Conservation (phyloP, 2,329 filamentous ascomycete species). For the Ophiostoma sp. region DNA sequence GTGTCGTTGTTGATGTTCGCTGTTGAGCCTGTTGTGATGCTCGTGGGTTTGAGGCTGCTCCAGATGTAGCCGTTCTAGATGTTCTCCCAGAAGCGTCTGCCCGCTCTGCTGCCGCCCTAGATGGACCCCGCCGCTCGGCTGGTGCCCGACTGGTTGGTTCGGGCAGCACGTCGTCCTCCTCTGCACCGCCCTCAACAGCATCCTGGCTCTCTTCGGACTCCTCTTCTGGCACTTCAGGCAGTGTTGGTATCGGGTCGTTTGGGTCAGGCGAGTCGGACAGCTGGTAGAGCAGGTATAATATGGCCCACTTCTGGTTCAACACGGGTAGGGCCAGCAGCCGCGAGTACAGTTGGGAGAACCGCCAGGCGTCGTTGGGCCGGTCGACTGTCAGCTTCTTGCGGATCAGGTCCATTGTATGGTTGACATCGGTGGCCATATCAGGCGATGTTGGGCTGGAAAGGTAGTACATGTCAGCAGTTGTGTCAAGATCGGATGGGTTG, state of each 20-base stretch:
- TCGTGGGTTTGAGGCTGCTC: not conserved
- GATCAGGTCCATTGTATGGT: slow-evolving; percentile 90
- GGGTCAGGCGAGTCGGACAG: slow-evolving; percentile 69
- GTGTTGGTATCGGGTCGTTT: slow-evolving; percentile 50
- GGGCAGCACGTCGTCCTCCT: slow-evolving; percentile 45
- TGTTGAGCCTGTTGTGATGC: not conserved
- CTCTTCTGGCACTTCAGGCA: slow-evolving; percentile 40
- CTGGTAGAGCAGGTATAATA: slow-evolving; percentile 85
- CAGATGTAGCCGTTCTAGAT: not conserved
- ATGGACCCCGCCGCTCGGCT: slow-evolving; percentile 47
- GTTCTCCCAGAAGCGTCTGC: slow-evolving; percentile 7
- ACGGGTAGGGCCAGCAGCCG: slow-evolving; percentile 87
- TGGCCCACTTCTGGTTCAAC: slow-evolving; percentile 93
- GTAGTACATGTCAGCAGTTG: not conserved
- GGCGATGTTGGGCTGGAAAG: slow-evolving; percentile 42
- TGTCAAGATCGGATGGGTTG: too few species aligned
- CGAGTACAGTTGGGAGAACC: slow-evolving; percentile 89
- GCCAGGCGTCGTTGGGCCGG: slow-evolving; percentile 74
- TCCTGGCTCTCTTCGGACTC: slow-evolving; percentile 21
- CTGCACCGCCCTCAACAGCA: slow-evolving; percentile 21
- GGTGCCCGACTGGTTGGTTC: slow-evolving; percentile 30
- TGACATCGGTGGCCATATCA: slow-evolving; percentile 68
- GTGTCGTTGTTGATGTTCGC: slow-evolving; percentile 35
- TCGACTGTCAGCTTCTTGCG: slow-evolving; percentile 81
- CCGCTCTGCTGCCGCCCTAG: not conserved